These are phyloP conservation scores for Haplosporangium sp. DNA, from an alignment of 371 early-diverging fungal species.

Conservation along the genomic window DNA sequence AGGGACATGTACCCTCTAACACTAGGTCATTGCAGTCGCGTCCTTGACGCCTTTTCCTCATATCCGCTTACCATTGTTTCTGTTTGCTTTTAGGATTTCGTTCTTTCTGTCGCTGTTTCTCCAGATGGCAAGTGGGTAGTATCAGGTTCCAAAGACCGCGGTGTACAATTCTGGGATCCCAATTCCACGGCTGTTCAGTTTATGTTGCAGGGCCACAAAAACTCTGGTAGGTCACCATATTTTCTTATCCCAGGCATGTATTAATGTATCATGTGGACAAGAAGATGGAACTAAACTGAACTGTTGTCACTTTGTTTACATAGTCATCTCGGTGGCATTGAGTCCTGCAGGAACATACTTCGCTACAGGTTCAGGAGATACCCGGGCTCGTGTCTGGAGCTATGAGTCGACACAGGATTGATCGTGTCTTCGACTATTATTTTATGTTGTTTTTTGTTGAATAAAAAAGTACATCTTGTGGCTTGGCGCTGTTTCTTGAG, in stretches of 20 bases:
- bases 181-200: constrained; percentile 82
- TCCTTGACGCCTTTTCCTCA: background rate
- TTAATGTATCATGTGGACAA: background rate
- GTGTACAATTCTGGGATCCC: constrained; percentile 96
- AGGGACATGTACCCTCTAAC: background rate
- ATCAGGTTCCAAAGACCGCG: constrained; percentile 94
- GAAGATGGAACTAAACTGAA: background rate
- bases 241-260: background rate
- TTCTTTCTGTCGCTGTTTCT: constrained; percentile 94
- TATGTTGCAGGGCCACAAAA: constrained; percentile 97
- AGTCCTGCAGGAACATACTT: constrained; percentile 86
- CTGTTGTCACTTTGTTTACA: background rate
- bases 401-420: constrained; percentile 57
- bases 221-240: constrained; percentile 73
- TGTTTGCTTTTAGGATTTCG: constrained; percentile 83
- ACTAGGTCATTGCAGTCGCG: background rate
- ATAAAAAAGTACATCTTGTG: background rate
- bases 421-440: background rate
- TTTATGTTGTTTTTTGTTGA: background rate
- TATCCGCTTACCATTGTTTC: background rate
- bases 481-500: background rate
- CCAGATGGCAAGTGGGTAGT: constrained; percentile 95
- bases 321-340: constrained; percentile 92
- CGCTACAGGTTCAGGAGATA: constrained; percentile 97
- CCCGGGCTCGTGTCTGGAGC: constrained; percentile 93